Conservation (phyloP, 2,329 filamentous ascomycete genomes). For the Aspergillus calidoustus region DNA sequence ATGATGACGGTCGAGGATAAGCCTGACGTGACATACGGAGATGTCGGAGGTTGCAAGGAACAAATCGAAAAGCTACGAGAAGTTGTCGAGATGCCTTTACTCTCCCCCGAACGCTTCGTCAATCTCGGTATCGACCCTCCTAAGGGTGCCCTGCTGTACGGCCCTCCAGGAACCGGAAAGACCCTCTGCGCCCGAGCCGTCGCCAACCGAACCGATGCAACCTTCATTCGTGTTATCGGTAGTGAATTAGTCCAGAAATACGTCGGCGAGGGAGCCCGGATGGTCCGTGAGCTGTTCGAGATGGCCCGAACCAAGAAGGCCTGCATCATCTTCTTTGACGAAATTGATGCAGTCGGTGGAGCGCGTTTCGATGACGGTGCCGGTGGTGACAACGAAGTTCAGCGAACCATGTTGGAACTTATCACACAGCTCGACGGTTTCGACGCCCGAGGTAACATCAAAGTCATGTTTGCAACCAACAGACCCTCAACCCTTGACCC, state of each 20-base stretch:
- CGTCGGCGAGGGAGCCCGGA: slow-evolving; percentile 94
- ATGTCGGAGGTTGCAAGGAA: slow-evolving; percentile 98
- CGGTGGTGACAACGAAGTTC: slow-evolving; percentile 95
- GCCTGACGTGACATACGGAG: slow-evolving; percentile 97
- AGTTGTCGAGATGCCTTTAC: slow-evolving; percentile 96
- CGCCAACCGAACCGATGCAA: slow-evolving; percentile 96
- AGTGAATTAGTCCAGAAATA: slow-evolving; percentile 99
- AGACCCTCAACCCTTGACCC: slow-evolving; percentile 92
- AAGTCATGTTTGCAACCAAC: slow-evolving; percentile 99
- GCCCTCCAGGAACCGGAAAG: slow-evolving; percentile 97
- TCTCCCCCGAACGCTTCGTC: slow-evolving; percentile 96
- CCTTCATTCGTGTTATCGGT: slow-evolving; percentile 97
- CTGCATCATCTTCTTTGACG: slow-evolving; percentile 99
- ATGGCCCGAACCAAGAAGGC: slow-evolving; percentile 99
- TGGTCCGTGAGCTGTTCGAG: slow-evolving; percentile 98
- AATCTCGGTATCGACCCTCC: slow-evolving; percentile 98
- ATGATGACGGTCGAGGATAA: slow-evolving; percentile 99
- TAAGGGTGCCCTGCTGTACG: slow-evolving; percentile 95
- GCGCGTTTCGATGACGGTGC: slow-evolving; percentile 96
- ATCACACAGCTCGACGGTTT: slow-evolving; percentile 98
- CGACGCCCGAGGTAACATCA: slow-evolving; percentile 96
- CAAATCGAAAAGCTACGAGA: slow-evolving; percentile 99
- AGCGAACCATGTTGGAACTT: slow-evolving; percentile 96
- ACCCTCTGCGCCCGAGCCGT: slow-evolving; percentile 97
- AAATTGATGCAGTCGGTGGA: slow-evolving; percentile 94